phyloP scores from a whole-genome alignment of 1,284 basidiomycete genomes.

The Ustilago sp. region DNA sequence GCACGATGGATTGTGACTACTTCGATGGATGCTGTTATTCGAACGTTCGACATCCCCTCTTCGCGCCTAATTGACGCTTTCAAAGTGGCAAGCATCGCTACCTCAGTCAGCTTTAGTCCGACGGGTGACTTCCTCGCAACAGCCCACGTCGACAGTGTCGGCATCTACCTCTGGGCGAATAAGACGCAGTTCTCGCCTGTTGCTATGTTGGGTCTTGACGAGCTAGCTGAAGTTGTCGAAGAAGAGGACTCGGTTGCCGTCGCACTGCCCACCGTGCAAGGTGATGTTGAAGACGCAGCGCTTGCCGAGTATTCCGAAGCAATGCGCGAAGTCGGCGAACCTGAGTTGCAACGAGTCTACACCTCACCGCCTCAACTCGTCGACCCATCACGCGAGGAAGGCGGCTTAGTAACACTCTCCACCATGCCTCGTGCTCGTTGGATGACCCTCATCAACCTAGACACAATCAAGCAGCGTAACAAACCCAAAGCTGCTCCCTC shows the following conservation, averaged over 20 bases:
- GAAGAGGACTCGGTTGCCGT: conserved; percentile 24
- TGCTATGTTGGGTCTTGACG: conserved; percentile 81
- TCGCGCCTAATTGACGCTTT: conserved; percentile 92
- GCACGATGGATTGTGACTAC: conserved; percentile 91
- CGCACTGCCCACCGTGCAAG: conserved; percentile 50
- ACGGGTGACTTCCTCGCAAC: conserved; percentile 96
- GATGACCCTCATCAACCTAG: conserved; percentile 95
- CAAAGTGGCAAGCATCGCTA: conserved; percentile 87
- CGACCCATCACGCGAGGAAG: conserved; percentile 24
- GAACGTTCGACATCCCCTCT: conserved; percentile 96
- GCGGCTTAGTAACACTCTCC: conserved; percentile 80
- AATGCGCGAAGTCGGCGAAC: conserved; percentile 48
- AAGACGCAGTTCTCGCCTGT: conserved; percentile 91
- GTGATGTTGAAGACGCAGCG: conserved; percentile 72
- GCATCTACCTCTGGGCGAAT: conserved; percentile 96
- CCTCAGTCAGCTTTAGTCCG: conserved; percentile 90
- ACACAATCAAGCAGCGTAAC: conserved; percentile 90
- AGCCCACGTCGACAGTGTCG: conserved; percentile 91
- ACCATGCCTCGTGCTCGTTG: conserved; percentile 91
- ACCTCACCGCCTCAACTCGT: conserved; percentile 73
- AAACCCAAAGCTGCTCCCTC: conserved; percentile 96
- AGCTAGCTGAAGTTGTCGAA: conserved; percentile 76
- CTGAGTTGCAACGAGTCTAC: conserved; percentile 58
- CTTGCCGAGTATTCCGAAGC: conserved; percentile 80
- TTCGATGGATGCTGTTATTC: conserved; percentile 88